phyloP scores from a whole-genome alignment of 75 land plant genomes.

The Selaginella moellendorffii region DNA sequence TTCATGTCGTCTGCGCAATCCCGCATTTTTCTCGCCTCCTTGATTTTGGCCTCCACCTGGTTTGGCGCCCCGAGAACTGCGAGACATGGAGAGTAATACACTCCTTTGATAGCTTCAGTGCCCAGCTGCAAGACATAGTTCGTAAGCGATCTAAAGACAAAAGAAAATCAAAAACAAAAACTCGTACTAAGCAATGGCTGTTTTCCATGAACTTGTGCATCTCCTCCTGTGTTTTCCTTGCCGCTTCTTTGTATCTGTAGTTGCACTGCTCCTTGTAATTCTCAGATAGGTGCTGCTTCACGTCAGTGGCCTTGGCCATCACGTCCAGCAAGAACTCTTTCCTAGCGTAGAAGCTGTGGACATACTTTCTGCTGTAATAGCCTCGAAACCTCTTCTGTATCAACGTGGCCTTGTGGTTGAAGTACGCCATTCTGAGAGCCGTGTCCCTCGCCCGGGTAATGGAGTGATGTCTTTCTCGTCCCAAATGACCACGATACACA shows the following conservation, averaged over 20 bases:
- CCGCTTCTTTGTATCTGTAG: slow-evolving; percentile 14
- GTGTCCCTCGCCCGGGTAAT: slow-evolving; percentile 6
- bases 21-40: slow-evolving; percentile 2
- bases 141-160: too few species aligned
- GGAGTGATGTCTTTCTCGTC: slow-evolving; percentile 5
- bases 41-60: slow-evolving; percentile 9
- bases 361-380: slow-evolving; percentile 20
- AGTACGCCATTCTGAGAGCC: slow-evolving; percentile 18
- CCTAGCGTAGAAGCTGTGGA: slow-evolving; percentile 17
- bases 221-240: background rate
- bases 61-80: slow-evolving; percentile 8
- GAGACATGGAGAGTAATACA: slow-evolving; percentile 11
- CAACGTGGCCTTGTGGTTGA: slow-evolving; percentile 13
- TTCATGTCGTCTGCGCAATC: background rate
- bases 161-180: background rate
- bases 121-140: slow-evolving; percentile 2
- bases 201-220: slow-evolving; percentile 12
- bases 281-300: background rate
- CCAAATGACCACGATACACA: slow-evolving; percentile 23
- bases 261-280: slow-evolving; percentile 3
- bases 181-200: slow-evolving; percentile 11
- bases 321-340: slow-evolving; percentile 10
- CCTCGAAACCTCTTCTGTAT: slow-evolving; percentile 22
- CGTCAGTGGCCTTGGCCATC: slow-evolving; percentile 4
- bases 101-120: slow-evolving; percentile 4